Conservation (phyloP, 2,329 filamentous ascomycete species). For the Hymenoscyphus repandus region DNA sequence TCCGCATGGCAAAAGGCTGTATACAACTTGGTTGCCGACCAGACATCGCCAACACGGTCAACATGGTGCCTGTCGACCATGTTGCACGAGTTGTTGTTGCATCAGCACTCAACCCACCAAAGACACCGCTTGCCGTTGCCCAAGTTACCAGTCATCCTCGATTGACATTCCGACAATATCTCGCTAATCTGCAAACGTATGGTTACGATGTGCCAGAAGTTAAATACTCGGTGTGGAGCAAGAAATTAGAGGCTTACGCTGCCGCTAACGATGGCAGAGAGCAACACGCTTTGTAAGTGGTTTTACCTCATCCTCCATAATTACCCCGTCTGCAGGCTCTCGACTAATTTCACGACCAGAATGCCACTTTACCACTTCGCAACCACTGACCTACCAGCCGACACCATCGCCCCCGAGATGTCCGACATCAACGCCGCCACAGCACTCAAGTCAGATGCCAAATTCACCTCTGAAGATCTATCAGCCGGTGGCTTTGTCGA, state of each 20-base stretch:
- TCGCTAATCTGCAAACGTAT: slow-evolving; percentile 63
- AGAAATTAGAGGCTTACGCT: slow-evolving; percentile 52
- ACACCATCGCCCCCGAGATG: slow-evolving; percentile 66
- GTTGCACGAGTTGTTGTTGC: slow-evolving; percentile 78
- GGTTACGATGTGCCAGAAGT: slow-evolving; percentile 66
- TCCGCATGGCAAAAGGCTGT: slow-evolving; percentile 82
- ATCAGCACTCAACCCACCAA: slow-evolving; percentile 44
- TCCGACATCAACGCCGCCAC: slow-evolving; percentile 61
- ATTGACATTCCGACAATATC: slow-evolving; percentile 70
- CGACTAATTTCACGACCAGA: slow-evolving; percentile 13
- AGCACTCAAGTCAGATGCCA: slow-evolving; percentile 57
- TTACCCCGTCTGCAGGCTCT: no score
- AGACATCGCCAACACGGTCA: slow-evolving; percentile 79
- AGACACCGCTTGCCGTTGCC: slow-evolving; percentile 42
- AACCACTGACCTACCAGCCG: slow-evolving; percentile 59
- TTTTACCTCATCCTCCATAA: neutral
- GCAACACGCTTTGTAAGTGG: slow-evolving; percentile 57
- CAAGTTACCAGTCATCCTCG: slow-evolving; percentile 78
- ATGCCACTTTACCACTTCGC: slow-evolving; percentile 70
- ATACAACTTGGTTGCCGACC: slow-evolving; percentile 72
- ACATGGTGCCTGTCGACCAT: slow-evolving; percentile 81
- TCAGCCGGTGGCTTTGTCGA: slow-evolving; percentile 25
- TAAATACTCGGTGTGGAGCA: slow-evolving; percentile 63
- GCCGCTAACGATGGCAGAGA: slow-evolving; percentile 48
- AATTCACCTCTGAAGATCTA: slow-evolving; percentile 25